Percentiles rank a stretch among this genome's conserved stretches.
Conservation (phyloP, 768 basidiomycete species). For the Leccinum arenicola region DNA sequence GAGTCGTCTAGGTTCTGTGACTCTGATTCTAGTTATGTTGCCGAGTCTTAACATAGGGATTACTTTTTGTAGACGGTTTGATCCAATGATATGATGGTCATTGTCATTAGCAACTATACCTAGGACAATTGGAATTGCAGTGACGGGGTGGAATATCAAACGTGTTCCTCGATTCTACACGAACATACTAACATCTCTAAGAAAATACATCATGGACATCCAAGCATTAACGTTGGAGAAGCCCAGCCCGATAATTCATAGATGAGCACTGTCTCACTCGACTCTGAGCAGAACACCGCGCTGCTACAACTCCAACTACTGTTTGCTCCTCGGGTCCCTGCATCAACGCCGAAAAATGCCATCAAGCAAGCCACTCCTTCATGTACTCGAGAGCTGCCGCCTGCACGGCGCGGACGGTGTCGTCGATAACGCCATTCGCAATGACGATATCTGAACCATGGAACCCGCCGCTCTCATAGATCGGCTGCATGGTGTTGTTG, state of each 20-base stretch:
- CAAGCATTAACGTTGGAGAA: not conserved
- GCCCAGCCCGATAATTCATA: not conserved
- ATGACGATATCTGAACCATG: constrained; percentile 61
- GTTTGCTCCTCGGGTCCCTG: not conserved
- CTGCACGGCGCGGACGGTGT: constrained; percentile 55
- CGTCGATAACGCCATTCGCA: constrained; percentile 42
- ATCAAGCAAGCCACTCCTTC: constrained; percentile 46
- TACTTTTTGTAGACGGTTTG: too few relatives aligned
- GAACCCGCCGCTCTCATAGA: constrained; percentile 60
- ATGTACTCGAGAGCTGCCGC: constrained; percentile 49
- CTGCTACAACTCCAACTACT: not conserved
- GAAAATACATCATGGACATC: not conserved
- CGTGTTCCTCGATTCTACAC: not conserved
- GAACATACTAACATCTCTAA: not conserved
- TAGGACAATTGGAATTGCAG: not conserved
- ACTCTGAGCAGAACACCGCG: not conserved
- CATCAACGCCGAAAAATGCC: not conserved
- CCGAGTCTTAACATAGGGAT: too few relatives aligned
- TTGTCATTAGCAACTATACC: not conserved
- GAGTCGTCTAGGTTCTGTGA: not conserved
- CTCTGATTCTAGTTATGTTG: not conserved
- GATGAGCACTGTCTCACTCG: not conserved
- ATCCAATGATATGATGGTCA: not conserved
- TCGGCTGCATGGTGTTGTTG: constrained; percentile 55
- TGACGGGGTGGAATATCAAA: too few relatives aligned